Conservation (phyloP, 2,329 filamentous ascomycete species). For the Penicillium brevicompactum region DNA sequence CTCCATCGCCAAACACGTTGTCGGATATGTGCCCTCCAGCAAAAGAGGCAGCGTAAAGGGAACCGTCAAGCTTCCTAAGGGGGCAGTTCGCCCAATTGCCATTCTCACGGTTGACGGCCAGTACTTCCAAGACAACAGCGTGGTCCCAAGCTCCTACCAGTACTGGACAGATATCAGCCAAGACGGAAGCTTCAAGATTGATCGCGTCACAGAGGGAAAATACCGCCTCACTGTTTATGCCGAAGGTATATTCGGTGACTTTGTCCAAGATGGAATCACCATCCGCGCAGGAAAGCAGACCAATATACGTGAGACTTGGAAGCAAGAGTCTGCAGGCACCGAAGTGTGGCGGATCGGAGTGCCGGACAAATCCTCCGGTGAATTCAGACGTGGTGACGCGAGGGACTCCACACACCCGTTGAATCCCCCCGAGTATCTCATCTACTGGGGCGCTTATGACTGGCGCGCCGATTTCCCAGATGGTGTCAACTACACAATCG, state of each 20-base stretch:
- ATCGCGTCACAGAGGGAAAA: slow-evolving; percentile 57
- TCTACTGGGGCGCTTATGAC: slow-evolving; percentile 65
- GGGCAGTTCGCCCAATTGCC: slow-evolving; percentile 56
- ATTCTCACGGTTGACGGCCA: slow-evolving; percentile 56
- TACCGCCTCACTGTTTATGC: slow-evolving; percentile 67
- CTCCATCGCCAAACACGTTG: slow-evolving; percentile 60
- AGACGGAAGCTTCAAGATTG: slow-evolving; percentile 55
- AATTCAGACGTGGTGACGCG: slow-evolving; percentile 61
- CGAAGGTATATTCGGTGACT: slow-evolving; percentile 63
- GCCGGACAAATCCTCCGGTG: slow-evolving; percentile 63
- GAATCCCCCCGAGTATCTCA: slow-evolving; percentile 59
- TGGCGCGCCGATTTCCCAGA: slow-evolving; percentile 61
- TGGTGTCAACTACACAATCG: slow-evolving; percentile 61
- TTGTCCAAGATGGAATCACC: slow-evolving; percentile 54
- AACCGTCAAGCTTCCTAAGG: slow-evolving; percentile 54
- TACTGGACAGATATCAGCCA: slow-evolving; percentile 61
- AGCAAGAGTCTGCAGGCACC: slow-evolving; percentile 56
- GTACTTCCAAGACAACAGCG: slow-evolving; percentile 62
- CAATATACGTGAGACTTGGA: slow-evolving; percentile 49
- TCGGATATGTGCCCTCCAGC: slow-evolving; percentile 59
- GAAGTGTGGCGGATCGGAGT: slow-evolving; percentile 66
- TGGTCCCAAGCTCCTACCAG: slow-evolving; percentile 59
- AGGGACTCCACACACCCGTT: slow-evolving; percentile 52
- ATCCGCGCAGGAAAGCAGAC: slow-evolving; percentile 47
- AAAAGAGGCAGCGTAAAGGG: slow-evolving; percentile 55